Conservation (phyloP, 371 early-diverging fungal species). For the Parasitella parasitica region DNA sequence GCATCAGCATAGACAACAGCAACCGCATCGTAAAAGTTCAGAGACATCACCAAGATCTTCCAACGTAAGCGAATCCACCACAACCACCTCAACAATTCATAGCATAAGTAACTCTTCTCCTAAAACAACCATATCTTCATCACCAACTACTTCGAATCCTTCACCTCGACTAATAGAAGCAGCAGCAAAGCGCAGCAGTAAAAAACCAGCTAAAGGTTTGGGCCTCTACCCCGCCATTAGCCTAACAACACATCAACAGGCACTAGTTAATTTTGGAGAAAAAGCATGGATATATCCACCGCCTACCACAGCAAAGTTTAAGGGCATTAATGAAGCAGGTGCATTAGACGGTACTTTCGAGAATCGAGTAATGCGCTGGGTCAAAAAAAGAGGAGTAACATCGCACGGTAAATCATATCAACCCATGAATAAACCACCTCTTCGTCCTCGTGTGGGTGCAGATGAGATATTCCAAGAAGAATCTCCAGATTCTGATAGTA, state of each 20-base stretch:
- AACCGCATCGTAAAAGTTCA: neutral
- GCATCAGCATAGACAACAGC: neutral
- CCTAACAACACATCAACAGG: slow-evolving; percentile 46
- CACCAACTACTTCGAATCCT: neutral
- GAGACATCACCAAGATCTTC: slow-evolving; percentile 2
- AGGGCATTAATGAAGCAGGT: slow-evolving; percentile 35
- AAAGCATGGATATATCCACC: slow-evolving; percentile 51
- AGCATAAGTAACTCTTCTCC: neutral
- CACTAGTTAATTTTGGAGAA: slow-evolving; percentile 46
- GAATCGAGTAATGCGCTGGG: slow-evolving; percentile 24
- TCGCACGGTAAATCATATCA: slow-evolving; percentile 13
- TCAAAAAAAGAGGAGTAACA: slow-evolving; percentile 16
- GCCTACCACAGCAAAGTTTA: slow-evolving; percentile 26
- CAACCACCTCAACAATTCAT: neutral
- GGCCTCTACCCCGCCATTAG: slow-evolving; percentile 51
- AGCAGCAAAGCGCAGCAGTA: neutral
- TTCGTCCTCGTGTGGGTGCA: slow-evolving; percentile 13
- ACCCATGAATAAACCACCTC: slow-evolving; percentile 11
- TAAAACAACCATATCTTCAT: neutral
- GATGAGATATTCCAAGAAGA: neutral
- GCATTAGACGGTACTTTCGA: slow-evolving; percentile 21
- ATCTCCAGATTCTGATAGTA: slow-evolving; percentile 9
- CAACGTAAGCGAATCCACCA: neutral
- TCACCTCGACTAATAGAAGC: neutral
- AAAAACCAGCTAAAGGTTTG: slow-evolving; percentile 16